phyloP scores from a whole-genome alignment of 1,139 yeast species.

The Waltiozyma sp. region DNA sequence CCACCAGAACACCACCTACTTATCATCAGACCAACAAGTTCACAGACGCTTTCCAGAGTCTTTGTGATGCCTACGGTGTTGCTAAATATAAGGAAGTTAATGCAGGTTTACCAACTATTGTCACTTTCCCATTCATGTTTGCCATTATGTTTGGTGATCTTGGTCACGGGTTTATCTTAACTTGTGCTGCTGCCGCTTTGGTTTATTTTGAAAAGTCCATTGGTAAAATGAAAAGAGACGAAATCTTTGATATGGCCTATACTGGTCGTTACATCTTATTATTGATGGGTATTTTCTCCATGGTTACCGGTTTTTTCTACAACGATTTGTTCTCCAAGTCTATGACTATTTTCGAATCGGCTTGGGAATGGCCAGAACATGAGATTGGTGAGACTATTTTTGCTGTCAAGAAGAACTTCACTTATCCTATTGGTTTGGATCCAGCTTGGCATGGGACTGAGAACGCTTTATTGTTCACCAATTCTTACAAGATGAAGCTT shows the following conservation, averaged over 20 bases:
- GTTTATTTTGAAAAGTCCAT: slow-evolving; percentile 61
- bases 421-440: slow-evolving; percentile 80
- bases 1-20: slow-evolving; percentile 88
- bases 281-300: slow-evolving; percentile 86
- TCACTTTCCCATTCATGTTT: slow-evolving; percentile 97
- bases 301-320: slow-evolving; percentile 87
- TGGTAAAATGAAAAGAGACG: slow-evolving; percentile 67
- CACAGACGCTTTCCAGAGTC: slow-evolving; percentile 83
- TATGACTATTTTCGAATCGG: slow-evolving; percentile 73
- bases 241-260: slow-evolving; percentile 93
- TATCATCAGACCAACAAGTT: slow-evolving; percentile 86
- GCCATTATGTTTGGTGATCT: slow-evolving; percentile 98
- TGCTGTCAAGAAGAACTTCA: slow-evolving; percentile 48
- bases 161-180: slow-evolving; percentile 84
- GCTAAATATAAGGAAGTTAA: slow-evolving; percentile 93
- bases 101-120: slow-evolving; percentile 89
- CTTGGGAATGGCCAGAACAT: slow-evolving; percentile 84
- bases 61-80: slow-evolving; percentile 91
- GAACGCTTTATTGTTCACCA: slow-evolving; percentile 78
- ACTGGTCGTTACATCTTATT: slow-evolving; percentile 82
- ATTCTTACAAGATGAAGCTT: slow-evolving; percentile 92
- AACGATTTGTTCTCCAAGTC: slow-evolving; percentile 89
- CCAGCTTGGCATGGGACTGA: slow-evolving; percentile 98
- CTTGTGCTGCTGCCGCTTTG: slow-evolving; percentile 58
- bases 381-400: slow-evolving; percentile 49